Evolutionary conservation across 2,329 filamentous ascomycete genomes (phyloP).

Genomic region (Fusarium metavorans): DNA sequence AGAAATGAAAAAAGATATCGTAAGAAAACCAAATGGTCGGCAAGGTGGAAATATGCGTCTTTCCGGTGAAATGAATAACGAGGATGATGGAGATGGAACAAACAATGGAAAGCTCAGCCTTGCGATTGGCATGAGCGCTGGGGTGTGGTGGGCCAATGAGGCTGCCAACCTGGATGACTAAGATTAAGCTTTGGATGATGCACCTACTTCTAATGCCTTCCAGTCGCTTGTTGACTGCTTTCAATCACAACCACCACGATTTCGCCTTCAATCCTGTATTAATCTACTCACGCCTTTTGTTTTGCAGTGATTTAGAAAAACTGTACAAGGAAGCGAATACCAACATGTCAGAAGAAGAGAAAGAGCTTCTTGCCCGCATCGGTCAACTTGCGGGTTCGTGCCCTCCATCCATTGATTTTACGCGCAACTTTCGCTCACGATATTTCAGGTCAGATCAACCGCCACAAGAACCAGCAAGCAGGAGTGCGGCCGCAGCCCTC

Average conservation of each 20-base stretch:
- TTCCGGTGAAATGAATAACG: not conserved
- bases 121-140: conserved; percentile 22
- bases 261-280: not conserved
- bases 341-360: conserved; percentile 63
- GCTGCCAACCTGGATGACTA: conserved; percentile 34
- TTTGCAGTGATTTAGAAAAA: not conserved
- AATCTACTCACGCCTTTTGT: not conserved
- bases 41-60: not conserved
- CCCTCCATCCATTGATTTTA: conserved; percentile 18
- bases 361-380: conserved; percentile 66
- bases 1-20: not conserved
- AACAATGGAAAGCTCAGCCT: conserved; percentile 38
- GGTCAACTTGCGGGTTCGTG: conserved; percentile 62
- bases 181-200: conserved; percentile 33
- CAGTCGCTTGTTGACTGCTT: conserved; percentile 7
- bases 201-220: conserved; percentile 18
- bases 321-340: not conserved
- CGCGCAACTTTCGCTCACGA: conserved; percentile 39
- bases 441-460: conserved; percentile 79
- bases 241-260: conserved; percentile 10
- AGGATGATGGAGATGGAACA: not conserved
- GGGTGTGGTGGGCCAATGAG: conserved; percentile 32
- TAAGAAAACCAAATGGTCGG: not conserved
- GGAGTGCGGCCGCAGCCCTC: conserved; percentile 49
- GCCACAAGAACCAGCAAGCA: conserved; percentile 75